These are phyloP conservation scores for Neurospora sp. DNA, from an alignment of 495 filamentous ascomycete species.

Conservation along the genomic window DNA sequence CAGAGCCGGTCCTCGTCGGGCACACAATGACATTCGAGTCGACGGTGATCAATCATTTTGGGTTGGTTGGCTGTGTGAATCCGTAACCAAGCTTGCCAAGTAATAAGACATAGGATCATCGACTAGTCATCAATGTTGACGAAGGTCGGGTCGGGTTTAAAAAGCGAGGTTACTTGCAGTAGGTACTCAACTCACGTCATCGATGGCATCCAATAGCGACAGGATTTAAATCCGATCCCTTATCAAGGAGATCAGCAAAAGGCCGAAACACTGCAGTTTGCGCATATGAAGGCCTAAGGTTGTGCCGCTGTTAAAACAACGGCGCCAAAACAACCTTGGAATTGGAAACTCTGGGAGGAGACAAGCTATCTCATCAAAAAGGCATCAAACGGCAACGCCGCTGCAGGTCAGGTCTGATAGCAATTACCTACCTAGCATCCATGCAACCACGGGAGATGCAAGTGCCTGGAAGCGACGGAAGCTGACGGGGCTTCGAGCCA, in stretches of 20 bases:
- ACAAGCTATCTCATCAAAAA: neutral
- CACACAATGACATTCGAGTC: neutral
- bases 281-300: neutral
- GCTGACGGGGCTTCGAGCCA: neutral
- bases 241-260: neutral
- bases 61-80: neutral
- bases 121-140: neutral
- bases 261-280: neutral
- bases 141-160: neutral
- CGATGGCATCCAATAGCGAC: neutral
- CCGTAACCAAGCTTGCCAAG: neutral
- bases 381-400: neutral
- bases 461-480: neutral
- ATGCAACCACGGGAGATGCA: neutral
- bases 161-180: neutral
- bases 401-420: neutral
- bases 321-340: neutral
- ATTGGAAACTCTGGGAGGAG: neutral
- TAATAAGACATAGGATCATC: neutral
- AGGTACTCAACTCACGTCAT: neutral
- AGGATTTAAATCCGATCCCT: neutral
- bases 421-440: neutral
- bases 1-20: neutral
- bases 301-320: neutral
- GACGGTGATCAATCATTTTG: neutral